A percentile compares a stretch with the other conserved stretches of the same genome.
Conservation (phyloP, 257 asterid species). For the Fraxinus anomala region DNA sequence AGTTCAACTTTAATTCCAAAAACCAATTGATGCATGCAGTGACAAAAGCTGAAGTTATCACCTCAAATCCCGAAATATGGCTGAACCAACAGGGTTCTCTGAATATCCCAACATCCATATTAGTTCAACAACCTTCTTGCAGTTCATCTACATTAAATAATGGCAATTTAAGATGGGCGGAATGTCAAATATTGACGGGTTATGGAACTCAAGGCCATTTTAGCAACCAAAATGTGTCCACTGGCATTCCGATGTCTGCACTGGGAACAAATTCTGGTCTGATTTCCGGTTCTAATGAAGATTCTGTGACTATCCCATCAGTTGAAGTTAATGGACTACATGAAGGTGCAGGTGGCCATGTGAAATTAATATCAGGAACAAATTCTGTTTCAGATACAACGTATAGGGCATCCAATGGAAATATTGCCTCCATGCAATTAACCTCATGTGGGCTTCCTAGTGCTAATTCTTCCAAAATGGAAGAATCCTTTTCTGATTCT, state of each 20-base stretch:
- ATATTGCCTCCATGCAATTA: slow-evolving; percentile 22
- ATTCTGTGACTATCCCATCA: slow-evolving; percentile 22
- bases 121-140: slow-evolving; percentile 30
- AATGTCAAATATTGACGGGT: slow-evolving; percentile 25
- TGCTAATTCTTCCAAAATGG: slow-evolving; percentile 36
- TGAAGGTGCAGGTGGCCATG: slow-evolving; percentile 27
- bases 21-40: slow-evolving; percentile 34
- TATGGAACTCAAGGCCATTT: slow-evolving; percentile 26
- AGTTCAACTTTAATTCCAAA: slow-evolving; percentile 25
- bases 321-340: slow-evolving; percentile 23
- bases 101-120: slow-evolving; percentile 29
- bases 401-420: slow-evolving; percentile 23
- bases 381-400: slow-evolving; percentile 31
- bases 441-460: slow-evolving; percentile 25
- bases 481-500: slow-evolving; percentile 29
- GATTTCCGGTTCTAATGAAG: slow-evolving; percentile 27
- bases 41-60: slow-evolving; percentile 60
- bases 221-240: slow-evolving; percentile 22
- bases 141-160: slow-evolving; percentile 28
- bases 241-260: slow-evolving; percentile 29
- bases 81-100: slow-evolving; percentile 42
- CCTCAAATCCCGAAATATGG: slow-evolving; percentile 59
- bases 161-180: slow-evolving; percentile 31
- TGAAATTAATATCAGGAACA: slow-evolving; percentile 24
- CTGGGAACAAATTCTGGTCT: slow-evolving; percentile 30